A percentile compares a stretch with the other conserved stretches of the same genome.
Evolutionary conservation across 148 eudicot genomes (phyloP).

Genomic region (Talinum fruticosum): DNA sequence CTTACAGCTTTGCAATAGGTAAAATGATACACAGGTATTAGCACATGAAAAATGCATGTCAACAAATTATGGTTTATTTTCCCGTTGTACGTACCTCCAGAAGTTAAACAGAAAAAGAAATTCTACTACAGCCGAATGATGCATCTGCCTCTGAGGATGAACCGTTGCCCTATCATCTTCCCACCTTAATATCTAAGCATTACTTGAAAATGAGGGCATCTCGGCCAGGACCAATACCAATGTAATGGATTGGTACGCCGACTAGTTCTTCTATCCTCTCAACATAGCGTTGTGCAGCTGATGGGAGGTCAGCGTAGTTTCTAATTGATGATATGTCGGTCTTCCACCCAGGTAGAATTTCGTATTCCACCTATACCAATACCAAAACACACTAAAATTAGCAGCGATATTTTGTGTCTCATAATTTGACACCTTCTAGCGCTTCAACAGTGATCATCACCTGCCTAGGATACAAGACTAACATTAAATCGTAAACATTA

Average conservation of each 20-base stretch:
- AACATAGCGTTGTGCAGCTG: slow-evolving; percentile 62
- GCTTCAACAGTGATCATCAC: background rate
- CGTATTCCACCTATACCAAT: slow-evolving; percentile 72
- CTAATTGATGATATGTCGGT: slow-evolving; percentile 71
- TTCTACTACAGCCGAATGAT: background rate
- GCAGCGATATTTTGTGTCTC: background rate
- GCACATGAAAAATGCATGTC: background rate
- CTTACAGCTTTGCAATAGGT: background rate
- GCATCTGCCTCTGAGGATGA: background rate
- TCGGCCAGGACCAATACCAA: slow-evolving; percentile 90
- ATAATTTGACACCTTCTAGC: background rate
- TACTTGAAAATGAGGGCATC: slow-evolving; percentile 90
- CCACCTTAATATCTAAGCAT: background rate
- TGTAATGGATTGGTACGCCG: slow-evolving; percentile 81
- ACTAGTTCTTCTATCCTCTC: slow-evolving; percentile 87
- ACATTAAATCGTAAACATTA: too few relatives aligned
- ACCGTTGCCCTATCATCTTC: background rate
- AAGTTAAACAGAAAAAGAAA: slow-evolving; percentile 1
- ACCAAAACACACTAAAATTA: slow-evolving; percentile 1
- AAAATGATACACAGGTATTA: background rate
- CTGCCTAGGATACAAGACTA: background rate
- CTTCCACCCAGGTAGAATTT: slow-evolving; percentile 87
- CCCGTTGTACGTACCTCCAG: background rate
- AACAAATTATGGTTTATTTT: slow-evolving; percentile 5
- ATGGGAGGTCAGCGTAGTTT: slow-evolving; percentile 70